Evolutionary conservation across 2,329 filamentous ascomycete genomes (phyloP).

Genomic region (Septoria linicola): DNA sequence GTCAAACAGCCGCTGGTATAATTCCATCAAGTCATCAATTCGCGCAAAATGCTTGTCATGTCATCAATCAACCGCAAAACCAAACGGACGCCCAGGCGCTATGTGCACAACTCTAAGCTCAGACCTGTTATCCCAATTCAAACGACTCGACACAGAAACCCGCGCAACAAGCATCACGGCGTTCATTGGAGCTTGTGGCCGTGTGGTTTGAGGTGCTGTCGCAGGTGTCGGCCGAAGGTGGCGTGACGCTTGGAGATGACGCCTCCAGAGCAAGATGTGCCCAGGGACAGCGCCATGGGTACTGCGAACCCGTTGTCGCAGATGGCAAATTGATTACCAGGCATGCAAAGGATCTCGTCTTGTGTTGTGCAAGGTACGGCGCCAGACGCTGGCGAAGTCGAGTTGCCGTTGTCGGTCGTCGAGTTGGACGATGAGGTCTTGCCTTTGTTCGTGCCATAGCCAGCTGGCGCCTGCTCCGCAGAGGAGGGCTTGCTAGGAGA

Average conservation of each 20-base stretch:
- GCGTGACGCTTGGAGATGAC: constrained; percentile 28
- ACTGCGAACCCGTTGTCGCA: constrained; percentile 46
- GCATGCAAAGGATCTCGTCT: constrained; percentile 46
- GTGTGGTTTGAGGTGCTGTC: constrained; percentile 1
- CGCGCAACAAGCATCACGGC: background rate
- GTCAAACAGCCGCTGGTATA: background rate
- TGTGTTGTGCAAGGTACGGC: constrained; percentile 29
- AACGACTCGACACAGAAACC: no score
- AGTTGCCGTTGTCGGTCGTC: constrained; percentile 11
- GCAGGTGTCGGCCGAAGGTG: constrained; percentile 7
- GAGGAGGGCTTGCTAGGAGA: background rate
- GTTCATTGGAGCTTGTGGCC: background rate
- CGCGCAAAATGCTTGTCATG: background rate
- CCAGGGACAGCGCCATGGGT: constrained; percentile 41
- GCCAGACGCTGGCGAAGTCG: constrained; percentile 1
- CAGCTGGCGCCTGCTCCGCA: background rate
- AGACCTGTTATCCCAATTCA: no score
- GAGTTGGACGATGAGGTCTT: background rate
- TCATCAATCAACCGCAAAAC: no score
- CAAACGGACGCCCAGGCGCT: no score
- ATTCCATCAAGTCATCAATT: background rate
- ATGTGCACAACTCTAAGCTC: no score
- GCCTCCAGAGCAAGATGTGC: constrained; percentile 42
- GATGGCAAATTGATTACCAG: constrained; percentile 42
- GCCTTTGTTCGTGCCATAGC: constrained; percentile 2